Evolutionary conservation across 2,329 filamentous ascomycete species (phyloP).

Genomic region (Colletotrichum endophyticum): DNA sequence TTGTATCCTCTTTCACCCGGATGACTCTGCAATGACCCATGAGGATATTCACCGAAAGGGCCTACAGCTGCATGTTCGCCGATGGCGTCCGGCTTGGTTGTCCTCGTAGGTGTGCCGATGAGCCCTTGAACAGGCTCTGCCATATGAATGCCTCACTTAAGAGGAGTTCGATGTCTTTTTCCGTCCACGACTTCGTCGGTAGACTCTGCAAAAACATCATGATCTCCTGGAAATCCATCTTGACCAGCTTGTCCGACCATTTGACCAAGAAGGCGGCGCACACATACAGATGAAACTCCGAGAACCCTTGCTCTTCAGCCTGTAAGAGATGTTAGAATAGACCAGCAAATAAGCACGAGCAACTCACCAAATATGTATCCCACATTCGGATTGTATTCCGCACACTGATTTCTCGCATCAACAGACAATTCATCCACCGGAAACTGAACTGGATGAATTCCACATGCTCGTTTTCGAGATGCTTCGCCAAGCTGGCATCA

Average conservation of each 20-base stretch:
- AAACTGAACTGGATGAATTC: constrained; percentile 99
- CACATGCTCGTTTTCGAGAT: constrained; percentile 88
- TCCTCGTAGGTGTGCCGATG: constrained; percentile 82
- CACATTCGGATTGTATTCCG: constrained; percentile 98
- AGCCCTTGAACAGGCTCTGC: constrained; percentile 96
- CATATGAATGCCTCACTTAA: constrained; percentile 98
- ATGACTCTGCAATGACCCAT: not conserved
- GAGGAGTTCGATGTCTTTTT: constrained; percentile 96
- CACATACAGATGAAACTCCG: constrained; percentile 97
- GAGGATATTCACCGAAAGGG: not conserved
- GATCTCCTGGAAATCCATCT: constrained; percentile 98
- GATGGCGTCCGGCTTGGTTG: constrained; percentile 44
- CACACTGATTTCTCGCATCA: constrained; percentile 97
- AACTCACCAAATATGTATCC: constrained; percentile 94
- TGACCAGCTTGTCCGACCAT: constrained; percentile 92
- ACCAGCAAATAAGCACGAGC: not conserved
- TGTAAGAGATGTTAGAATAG: constrained; percentile 38
- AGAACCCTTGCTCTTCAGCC: constrained; percentile 98
- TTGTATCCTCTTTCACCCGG: not conserved
- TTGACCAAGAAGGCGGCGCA: constrained; percentile 98
- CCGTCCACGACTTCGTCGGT: constrained; percentile 92
- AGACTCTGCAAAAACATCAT: constrained; percentile 99
- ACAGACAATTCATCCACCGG: constrained; percentile 98
- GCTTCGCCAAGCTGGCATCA: constrained; percentile 81
- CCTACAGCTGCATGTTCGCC: constrained; percentile 41